A percentile compares a stretch with the other conserved stretches of the same genome.
Conservation (phyloP, 2,329 filamentous ascomycete species). For the Leptodontidium sp. region DNA sequence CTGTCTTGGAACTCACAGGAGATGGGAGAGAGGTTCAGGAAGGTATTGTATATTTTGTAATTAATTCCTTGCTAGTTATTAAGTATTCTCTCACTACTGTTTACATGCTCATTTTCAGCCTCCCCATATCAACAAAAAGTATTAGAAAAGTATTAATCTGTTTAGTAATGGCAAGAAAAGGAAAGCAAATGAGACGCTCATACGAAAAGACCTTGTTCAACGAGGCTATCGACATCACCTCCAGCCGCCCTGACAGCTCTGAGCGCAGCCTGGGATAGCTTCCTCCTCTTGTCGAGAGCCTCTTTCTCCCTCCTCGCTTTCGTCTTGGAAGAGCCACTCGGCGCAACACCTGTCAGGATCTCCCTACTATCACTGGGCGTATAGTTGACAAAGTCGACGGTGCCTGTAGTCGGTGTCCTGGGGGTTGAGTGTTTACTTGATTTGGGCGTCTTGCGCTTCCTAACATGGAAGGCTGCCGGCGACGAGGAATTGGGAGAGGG, state of each 20-base stretch:
- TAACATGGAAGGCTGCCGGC: constrained; percentile 35
- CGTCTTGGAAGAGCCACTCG: constrained; percentile 90
- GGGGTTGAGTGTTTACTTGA: constrained; percentile 44
- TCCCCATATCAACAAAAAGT: background rate
- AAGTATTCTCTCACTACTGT: background rate
- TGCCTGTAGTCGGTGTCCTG: constrained; percentile 49
- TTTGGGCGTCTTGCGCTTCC: constrained; percentile 40
- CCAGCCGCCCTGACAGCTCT: constrained; percentile 75
- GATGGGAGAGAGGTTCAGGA: background rate
- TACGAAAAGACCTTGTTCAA: constrained; percentile 59
- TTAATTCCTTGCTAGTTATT: background rate
- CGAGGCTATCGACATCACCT: constrained; percentile 66
- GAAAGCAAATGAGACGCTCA: constrained; percentile 37
- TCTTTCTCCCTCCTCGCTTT: constrained; percentile 93
- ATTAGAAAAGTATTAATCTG: background rate
- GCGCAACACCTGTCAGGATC: constrained; percentile 89
- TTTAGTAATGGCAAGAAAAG: background rate
- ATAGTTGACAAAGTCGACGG: constrained; percentile 84
- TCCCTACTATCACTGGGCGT: constrained; percentile 80
- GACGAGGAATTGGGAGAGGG: constrained; percentile 10
- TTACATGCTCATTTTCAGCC: background rate
- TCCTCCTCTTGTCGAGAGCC: constrained; percentile 76
- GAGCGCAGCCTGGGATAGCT: constrained; percentile 72
- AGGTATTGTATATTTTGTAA: background rate
- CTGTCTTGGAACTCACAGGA: background rate